Percentiles rank a stretch among this genome's conserved stretches.
Evolutionary conservation across 106 monocot genomes (phyloP).

Genomic region (Dioscorea alata): DNA sequence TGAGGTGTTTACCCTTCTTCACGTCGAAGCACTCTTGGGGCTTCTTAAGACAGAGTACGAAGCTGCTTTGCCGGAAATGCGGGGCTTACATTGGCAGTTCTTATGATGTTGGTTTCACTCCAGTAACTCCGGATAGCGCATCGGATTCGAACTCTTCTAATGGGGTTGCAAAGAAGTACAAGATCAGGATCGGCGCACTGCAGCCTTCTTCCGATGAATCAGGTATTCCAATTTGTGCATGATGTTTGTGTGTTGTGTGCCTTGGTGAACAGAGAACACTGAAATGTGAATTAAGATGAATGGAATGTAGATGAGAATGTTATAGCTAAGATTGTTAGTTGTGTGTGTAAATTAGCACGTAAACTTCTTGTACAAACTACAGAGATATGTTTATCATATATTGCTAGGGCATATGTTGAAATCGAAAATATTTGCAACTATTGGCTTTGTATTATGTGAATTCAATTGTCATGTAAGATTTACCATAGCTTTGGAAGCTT

Average conservation of each 20-base stretch:
- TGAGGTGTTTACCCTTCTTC: slow-evolving; percentile 53
- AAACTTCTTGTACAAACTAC: too few species aligned
- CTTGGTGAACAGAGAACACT: too few species aligned
- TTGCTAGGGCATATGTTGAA: too few species aligned
- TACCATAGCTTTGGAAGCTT: too few species aligned
- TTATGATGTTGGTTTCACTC: slow-evolving; percentile 30
- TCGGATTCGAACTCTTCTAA: slow-evolving; percentile 17
- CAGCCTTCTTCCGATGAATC: slow-evolving; percentile 48
- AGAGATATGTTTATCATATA: too few species aligned
- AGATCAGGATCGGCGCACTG: slow-evolving; percentile 43
- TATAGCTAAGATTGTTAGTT: too few species aligned
- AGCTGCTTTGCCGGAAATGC: slow-evolving; percentile 50
- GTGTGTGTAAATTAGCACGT: too few species aligned
- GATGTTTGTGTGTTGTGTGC: background rate
- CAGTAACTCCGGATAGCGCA: background rate
- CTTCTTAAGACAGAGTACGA: slow-evolving; percentile 41
- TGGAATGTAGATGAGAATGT: too few species aligned
- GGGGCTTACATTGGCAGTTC: slow-evolving; percentile 43
- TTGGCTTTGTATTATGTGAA: too few species aligned
- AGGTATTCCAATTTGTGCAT: background rate
- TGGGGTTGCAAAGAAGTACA: slow-evolving; percentile 33
- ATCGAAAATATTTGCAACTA: too few species aligned
- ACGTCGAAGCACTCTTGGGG: slow-evolving; percentile 51
- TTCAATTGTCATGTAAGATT: too few species aligned
- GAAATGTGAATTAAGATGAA: too few species aligned